These are phyloP conservation scores for Neonectria sp. DNA, from an alignment of 2,329 filamentous ascomycete species.

Conservation along the genomic window DNA sequence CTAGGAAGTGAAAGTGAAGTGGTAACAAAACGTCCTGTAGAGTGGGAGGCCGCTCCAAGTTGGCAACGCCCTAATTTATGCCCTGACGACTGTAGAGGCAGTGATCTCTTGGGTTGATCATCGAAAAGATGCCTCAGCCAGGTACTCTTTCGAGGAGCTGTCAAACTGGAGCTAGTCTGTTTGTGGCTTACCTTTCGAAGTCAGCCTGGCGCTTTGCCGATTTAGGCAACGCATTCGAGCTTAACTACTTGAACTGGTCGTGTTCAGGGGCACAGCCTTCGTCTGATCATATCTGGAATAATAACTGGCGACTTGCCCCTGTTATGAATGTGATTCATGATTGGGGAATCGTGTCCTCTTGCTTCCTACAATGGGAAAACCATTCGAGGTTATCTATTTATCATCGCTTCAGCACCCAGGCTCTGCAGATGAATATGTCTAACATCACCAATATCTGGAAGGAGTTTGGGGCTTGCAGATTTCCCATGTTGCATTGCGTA, in stretches of 20 bases:
- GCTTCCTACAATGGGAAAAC: constrained; percentile 33
- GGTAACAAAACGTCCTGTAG: not conserved
- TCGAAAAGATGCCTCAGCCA: not conserved
- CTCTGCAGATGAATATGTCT: constrained; percentile 3
- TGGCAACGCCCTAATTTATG: not conserved
- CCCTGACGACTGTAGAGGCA: not conserved
- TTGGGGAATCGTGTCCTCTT: constrained; percentile 19
- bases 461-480: not conserved
- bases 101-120: not conserved
- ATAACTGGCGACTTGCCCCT: constrained; percentile 24
- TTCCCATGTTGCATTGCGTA: not conserved
- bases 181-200: constrained; percentile 27
- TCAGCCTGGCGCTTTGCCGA: constrained; percentile 13
- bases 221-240: constrained; percentile 45
- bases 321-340: constrained; percentile 3
- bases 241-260: not conserved
- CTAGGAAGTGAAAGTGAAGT: not conserved
- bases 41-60: not conserved
- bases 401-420: not conserved
- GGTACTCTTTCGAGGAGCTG: constrained; percentile 27
- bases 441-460: not conserved
- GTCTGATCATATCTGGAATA: constrained; percentile 18
- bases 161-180: constrained; percentile 20
- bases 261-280: constrained; percentile 35
- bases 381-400: constrained; percentile 37